Evolutionary conservation across 139 green algal genomes (phyloP), one percentile per base, ranked within the genome.

Genomic region (Marvania coccoides): DNA sequence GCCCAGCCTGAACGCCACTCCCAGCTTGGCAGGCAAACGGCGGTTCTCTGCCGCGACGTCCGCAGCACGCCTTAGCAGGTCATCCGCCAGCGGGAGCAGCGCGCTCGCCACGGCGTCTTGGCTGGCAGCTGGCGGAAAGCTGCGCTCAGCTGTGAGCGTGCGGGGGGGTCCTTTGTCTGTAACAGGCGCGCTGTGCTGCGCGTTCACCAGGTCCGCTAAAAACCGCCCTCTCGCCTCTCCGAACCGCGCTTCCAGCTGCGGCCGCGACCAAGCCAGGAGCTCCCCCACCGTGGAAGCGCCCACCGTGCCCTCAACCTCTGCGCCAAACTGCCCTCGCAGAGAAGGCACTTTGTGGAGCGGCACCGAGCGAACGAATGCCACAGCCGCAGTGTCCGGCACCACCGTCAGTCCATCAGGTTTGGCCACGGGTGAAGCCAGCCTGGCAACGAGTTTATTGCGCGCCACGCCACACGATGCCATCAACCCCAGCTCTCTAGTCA

Each of bases 381-480:
- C 19, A 5, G 67, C 58, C 0, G 28, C 30, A 0, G 28, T 28
- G 4, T 61, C 47, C 3, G 75, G 73, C 29, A 88, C 53, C 1
- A 81, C 79, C 6, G 81, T 80, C 29, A 87, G 59, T 0, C 67
- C 74, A 36, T 81, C 69, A 0, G 81, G 81, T 48, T 87, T 89
- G 71, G 74, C 29, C 31, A 72, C 9, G 9, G 78, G 78, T 6
- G 66, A 66, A 3, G 74, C 78, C 37, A 89, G 65, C 1, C 81
- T 64, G 0, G 83, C 69, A 24, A 80, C 24, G 40, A 86, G 76
- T 63, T 85, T 87, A 54, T 54, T 82, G 26, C 51, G 33, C 5
- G 73, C 69, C 23, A 89, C 71, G 0, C 81, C 81, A 34, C 78
- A 77, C 13, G 69, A 81, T 6, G 78, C 56, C 5, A 57, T 83